Evolutionary conservation across 768 basidiomycete species (phyloP).

Genomic region (Xerocomus spinulosus): DNA sequence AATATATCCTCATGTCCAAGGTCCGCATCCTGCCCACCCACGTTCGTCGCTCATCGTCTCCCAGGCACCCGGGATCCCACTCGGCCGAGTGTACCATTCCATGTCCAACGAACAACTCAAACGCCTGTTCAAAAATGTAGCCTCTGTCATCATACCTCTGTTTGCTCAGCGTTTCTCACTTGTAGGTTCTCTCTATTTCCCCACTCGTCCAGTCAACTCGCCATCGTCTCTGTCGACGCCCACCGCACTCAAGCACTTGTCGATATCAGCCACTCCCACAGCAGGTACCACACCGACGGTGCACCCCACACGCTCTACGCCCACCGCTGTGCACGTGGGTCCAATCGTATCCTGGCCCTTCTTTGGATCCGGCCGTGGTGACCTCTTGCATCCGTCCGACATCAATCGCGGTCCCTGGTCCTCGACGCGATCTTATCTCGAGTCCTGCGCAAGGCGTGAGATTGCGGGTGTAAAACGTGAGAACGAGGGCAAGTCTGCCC

Average conservation of each 20-base stretch:
- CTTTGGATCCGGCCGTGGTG: slow-evolving; percentile 80
- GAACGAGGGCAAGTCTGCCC: slow-evolving; percentile 71
- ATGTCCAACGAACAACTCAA: slow-evolving; percentile 62
- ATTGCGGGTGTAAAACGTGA: slow-evolving; percentile 68
- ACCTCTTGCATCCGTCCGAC: slow-evolving; percentile 60
- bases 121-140: slow-evolving; percentile 63
- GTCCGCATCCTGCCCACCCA: slow-evolving; percentile 35
- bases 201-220: slow-evolving; percentile 5
- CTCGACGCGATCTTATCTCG: slow-evolving; percentile 53
- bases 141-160: slow-evolving; percentile 62
- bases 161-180: slow-evolving; percentile 73
- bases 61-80: slow-evolving; percentile 71
- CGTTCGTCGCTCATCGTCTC: not conserved
- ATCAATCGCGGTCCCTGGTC: slow-evolving; percentile 80
- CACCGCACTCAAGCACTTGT: slow-evolving; percentile 18
- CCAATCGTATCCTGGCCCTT: slow-evolving; percentile 90
- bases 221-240: slow-evolving; percentile 23
- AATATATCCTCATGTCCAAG: slow-evolving; percentile 86
- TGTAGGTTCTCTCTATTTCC: slow-evolving; percentile 69
- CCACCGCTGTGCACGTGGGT: slow-evolving; percentile 50
- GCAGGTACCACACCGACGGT: not conserved
- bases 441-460: slow-evolving; percentile 68
- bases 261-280: slow-evolving; percentile 11
- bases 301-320: not conserved
- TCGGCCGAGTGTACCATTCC: slow-evolving; percentile 67